These are phyloP conservation scores for Ramularia collo-cygni DNA, from an alignment of 2,329 filamentous ascomycete genomes.

Conservation along the genomic window DNA sequence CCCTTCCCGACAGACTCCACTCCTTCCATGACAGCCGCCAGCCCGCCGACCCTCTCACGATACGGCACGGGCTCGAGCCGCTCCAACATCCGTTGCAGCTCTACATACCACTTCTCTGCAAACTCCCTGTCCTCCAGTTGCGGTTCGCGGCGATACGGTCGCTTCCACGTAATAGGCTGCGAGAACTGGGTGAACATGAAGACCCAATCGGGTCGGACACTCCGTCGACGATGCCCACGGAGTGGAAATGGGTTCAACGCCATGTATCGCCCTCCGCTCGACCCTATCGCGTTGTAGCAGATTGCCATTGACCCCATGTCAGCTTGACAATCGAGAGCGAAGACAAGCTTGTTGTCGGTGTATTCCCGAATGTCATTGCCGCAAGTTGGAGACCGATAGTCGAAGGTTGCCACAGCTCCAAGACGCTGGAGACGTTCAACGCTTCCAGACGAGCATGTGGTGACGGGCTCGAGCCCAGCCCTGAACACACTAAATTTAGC, in stretches of 20 bases:
- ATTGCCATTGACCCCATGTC: conserved; percentile 28
- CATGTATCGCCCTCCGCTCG: conserved; percentile 35
- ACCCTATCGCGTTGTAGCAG: conserved; percentile 36
- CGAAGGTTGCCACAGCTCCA: conserved; percentile 42
- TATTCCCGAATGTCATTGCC: conserved; percentile 29
- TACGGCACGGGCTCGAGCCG: not conserved
- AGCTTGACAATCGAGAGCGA: conserved; percentile 41
- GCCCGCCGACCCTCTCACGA: not conserved
- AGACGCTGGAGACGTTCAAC: conserved; percentile 34
- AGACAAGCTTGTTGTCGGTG: conserved; percentile 34
- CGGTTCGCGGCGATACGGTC: not conserved
- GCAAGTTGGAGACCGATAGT: conserved; percentile 36
- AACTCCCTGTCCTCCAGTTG: not conserved
- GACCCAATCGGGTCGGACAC: conserved; percentile 25
- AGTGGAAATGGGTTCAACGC: conserved; percentile 31
- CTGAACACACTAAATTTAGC: conserved; percentile 12
- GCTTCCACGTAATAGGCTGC: conserved; percentile 1
- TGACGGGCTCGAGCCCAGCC: conserved; percentile 36
- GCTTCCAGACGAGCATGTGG: conserved; percentile 41
- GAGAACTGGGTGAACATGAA: conserved; percentile 26
- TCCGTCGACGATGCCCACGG: conserved; percentile 11
- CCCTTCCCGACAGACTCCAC: not conserved
- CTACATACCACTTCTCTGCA: not conserved
- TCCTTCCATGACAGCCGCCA: conserved; percentile 1
- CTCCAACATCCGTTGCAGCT: not conserved